phyloP scores from a whole-genome alignment of 345 rosid genomes.

The Eucalyptus pumila region DNA sequence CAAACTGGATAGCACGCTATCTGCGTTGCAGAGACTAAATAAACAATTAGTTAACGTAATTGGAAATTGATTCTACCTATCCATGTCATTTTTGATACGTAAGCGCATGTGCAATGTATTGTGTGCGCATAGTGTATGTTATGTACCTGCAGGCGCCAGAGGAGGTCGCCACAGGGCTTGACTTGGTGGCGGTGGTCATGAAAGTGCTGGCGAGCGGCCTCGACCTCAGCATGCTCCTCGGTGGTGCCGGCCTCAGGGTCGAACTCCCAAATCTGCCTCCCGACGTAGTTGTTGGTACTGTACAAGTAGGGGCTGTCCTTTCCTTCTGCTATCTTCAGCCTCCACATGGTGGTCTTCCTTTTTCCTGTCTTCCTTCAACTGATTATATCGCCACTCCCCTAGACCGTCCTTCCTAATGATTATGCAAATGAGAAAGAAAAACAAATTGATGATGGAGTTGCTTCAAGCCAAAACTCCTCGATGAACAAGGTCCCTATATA shows the following conservation, averaged over 20 bases:
- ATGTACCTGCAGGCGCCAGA: conserved; percentile 8
- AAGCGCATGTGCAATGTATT: neutral
- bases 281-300: conserved; percentile 4
- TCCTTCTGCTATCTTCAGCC: conserved; percentile 6
- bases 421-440: neutral
- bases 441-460: neutral
- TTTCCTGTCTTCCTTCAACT: neutral
- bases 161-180: conserved; percentile 4
- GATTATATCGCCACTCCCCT: neutral
- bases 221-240: neutral
- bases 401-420: neutral
- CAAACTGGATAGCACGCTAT: neutral
- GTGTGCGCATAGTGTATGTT: neutral
- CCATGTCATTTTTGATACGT: neutral
- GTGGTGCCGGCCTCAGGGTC: neutral
- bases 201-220: conserved; percentile 1
- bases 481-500: neutral
- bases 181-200: neutral
- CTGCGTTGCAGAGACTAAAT: neutral
- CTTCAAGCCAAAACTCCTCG: neutral
- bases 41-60: neutral
- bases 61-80: neutral
- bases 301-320: conserved; percentile 1
- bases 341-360: conserved; percentile 8
- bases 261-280: conserved; percentile 10